Percentiles rank a stretch among this genome's conserved stretches.
Conservation (phyloP, 202 grass and related monocot genomes). For the Setaria viridis region DNA sequence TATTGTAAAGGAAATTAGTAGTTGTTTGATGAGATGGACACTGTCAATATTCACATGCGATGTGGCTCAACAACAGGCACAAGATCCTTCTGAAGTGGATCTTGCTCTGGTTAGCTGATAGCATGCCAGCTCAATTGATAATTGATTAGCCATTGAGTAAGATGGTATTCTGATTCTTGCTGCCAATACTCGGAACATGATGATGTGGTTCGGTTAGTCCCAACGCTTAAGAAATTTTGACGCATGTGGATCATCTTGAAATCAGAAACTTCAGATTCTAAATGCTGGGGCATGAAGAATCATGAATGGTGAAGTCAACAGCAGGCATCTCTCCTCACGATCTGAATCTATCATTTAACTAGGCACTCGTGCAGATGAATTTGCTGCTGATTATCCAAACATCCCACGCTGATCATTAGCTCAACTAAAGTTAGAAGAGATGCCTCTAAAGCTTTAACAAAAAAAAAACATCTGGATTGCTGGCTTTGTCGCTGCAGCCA, state of each 20-base stretch:
- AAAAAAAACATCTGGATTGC: background rate
- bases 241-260: background rate
- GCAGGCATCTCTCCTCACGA: background rate
- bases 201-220: background rate
- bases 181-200: no score
- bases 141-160: no score
- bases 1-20: background rate
- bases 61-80: conserved; percentile 13
- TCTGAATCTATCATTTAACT: conserved; percentile 19
- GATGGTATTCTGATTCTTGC: background rate
- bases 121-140: background rate
- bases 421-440: background rate
- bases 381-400: background rate
- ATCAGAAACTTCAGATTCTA: background rate
- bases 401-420: background rate
- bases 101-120: conserved; percentile 16
- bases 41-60: background rate
- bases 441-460: background rate
- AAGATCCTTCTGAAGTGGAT: conserved; percentile 22
- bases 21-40: no score
- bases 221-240: background rate
- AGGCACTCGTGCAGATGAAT: background rate
- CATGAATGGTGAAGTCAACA: conserved; percentile 11
- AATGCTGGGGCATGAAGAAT: conserved; percentile 6
- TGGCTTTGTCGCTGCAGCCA: background rate